Percentiles rank a stretch among this genome's conserved stretches.
These are phyloP conservation scores for Debaryomyces robertsiae DNA, from an alignment of 1,139 yeast genomes.

Conservation along the genomic window DNA sequence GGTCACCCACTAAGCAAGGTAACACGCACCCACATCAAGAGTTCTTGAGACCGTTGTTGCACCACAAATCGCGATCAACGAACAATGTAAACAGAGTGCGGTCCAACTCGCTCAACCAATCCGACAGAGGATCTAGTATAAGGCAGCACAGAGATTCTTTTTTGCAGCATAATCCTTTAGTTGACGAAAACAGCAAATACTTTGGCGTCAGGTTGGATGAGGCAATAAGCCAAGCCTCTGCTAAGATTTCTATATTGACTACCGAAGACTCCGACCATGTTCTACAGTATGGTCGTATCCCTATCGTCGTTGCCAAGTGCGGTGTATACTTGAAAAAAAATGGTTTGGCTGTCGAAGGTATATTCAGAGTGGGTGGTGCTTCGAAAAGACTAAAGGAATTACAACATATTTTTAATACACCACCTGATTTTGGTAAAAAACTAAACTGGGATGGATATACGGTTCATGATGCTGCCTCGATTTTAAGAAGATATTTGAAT, in stretches of 20 bases:
- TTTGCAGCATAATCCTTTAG: conserved; percentile 46
- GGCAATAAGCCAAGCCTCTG: conserved; percentile 74
- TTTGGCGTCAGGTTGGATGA: conserved; percentile 83
- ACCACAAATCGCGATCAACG: conserved; percentile 53
- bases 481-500: conserved; percentile 81
- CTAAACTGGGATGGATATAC: conserved; percentile 90
- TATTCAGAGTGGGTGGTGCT: conserved; percentile 91
- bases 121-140: conserved; percentile 37
- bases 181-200: conserved; percentile 56
- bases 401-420: conserved; percentile 78
- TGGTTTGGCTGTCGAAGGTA: conserved; percentile 81
- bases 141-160: conserved; percentile 62
- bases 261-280: conserved; percentile 52
- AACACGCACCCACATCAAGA: conserved; percentile 26
- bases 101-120: conserved; percentile 38
- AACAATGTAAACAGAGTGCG: conserved; percentile 49
- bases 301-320: conserved; percentile 93
- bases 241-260: conserved; percentile 66
- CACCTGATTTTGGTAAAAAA: conserved; percentile 88
- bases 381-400: conserved; percentile 84
- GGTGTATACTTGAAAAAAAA: conserved; percentile 82
- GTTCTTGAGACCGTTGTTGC: conserved; percentile 48
- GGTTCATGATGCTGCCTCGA: conserved; percentile 97
- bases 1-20: conserved; percentile 27
- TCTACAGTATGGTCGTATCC: conserved; percentile 75